These are phyloP conservation scores for Laguncularia racemosa DNA, from an alignment of 345 rosid genomes.

Conservation along the genomic window DNA sequence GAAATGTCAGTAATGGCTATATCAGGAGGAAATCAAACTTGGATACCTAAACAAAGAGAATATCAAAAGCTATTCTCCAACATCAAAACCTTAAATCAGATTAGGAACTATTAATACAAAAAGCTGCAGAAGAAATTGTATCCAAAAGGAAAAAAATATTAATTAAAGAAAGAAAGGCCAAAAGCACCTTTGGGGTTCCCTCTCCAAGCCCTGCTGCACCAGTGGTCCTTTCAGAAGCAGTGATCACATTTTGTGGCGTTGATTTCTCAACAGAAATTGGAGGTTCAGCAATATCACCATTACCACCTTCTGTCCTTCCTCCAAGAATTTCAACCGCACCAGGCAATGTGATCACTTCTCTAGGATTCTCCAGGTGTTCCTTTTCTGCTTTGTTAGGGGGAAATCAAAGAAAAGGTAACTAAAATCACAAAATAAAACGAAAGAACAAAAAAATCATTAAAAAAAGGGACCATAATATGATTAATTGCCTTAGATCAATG, in stretches of 20 bases:
- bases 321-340: conserved; percentile 12
- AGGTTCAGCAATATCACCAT: conserved; percentile 29
- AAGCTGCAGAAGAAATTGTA: not conserved
- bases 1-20: conserved; percentile 4
- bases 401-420: no score
- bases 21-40: no score
- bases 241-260: conserved; percentile 36
- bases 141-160: not conserved
- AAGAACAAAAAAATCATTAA: no score
- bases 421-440: no score
- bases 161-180: no score
- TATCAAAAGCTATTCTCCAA: not conserved
- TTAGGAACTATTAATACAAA: conserved; percentile 7
- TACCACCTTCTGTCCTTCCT: conserved; percentile 23
- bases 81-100: not conserved
- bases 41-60: not conserved
- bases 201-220: conserved; percentile 81
- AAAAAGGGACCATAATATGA: no score
- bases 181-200: conserved; percentile 86
- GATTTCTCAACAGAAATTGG: conserved; percentile 48
- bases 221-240: conserved; percentile 30
- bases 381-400: conserved; percentile 11
- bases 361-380: conserved; percentile 19
- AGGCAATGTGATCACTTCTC: conserved; percentile 16
- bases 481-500: no score